A percentile compares a stretch with the other conserved stretches of the same genome.
These are phyloP conservation scores for Daldinia decipiens DNA, from an alignment of 495 filamentous ascomycete genomes.

Conservation along the genomic window DNA sequence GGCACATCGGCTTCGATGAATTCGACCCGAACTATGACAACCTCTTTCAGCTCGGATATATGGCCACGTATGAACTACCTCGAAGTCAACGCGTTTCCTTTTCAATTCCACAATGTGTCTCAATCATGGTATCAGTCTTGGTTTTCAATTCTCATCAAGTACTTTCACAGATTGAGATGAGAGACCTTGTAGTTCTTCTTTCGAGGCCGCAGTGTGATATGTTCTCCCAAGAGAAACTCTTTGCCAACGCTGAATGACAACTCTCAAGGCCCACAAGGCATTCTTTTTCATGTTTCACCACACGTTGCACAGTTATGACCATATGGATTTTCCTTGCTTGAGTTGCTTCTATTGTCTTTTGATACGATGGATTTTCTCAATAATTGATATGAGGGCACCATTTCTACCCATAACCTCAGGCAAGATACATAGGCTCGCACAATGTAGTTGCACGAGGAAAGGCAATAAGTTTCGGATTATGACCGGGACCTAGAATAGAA, in stretches of 20 bases:
- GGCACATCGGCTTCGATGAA: conserved; percentile 5
- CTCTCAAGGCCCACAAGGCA: too few relatives aligned
- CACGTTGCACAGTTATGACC: too few relatives aligned
- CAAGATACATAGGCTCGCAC: background rate
- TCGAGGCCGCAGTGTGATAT: too few relatives aligned
- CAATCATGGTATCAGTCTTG: too few relatives aligned
- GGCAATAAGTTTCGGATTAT: background rate
- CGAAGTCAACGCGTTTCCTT: too few relatives aligned
- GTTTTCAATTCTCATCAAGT: too few relatives aligned
- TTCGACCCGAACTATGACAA: background rate
- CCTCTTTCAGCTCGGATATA: background rate
- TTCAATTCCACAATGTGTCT: too few relatives aligned
- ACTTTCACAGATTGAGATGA: too few relatives aligned
- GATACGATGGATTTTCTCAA: background rate
- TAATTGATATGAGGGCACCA: conserved; percentile 10
- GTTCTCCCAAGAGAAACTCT: too few relatives aligned
- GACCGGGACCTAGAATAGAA: conserved; percentile 1
- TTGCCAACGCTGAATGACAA: too few relatives aligned
- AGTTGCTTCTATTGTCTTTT: background rate
- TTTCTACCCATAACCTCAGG: background rate
- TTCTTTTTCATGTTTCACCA: too few relatives aligned
- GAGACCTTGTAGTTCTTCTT: too few relatives aligned
- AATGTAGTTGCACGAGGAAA: conserved; percentile 3
- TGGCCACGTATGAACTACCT: background rate
- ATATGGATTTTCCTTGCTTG: background rate